Conservation (phyloP, 2,329 filamentous ascomycete genomes). For the Calonectria honghensis region DNA sequence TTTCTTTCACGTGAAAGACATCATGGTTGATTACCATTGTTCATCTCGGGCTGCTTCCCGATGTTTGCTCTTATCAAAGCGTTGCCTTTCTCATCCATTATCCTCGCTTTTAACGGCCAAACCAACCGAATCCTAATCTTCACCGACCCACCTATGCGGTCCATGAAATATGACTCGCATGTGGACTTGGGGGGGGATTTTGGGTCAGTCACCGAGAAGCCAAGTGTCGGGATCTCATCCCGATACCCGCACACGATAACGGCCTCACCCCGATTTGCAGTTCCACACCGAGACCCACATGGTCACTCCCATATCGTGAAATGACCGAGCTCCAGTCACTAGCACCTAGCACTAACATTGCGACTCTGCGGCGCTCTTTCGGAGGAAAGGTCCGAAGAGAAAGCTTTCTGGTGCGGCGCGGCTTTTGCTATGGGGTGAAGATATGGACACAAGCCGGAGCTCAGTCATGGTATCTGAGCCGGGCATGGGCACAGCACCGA, state of each 20-base stretch:
- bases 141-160: not conserved
- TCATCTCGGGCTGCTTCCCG: not conserved
- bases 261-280: constrained; percentile 13
- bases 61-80: not conserved
- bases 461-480: not conserved
- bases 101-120: not conserved
- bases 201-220: not conserved
- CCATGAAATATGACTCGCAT: not conserved
- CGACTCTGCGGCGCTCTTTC: not conserved
- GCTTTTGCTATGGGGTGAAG: not conserved
- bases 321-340: not conserved
- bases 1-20: not conserved
- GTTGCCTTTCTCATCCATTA: not conserved
- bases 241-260: constrained; percentile 4
- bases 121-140: not conserved
- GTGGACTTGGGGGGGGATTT: not conserved
- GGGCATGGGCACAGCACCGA: not conserved
- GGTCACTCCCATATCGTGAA: too few species aligned
- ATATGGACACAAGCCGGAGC: not conserved
- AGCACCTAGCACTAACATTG: not conserved
- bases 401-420: not conserved
- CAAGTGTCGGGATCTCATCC: not conserved
- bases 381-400: constrained; percentile 1
- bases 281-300: constrained; percentile 16
- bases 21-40: not conserved